These are phyloP conservation scores for Wallacemonas collosoma DNA, from an alignment of 208 protist genomes.

Conservation along the genomic window DNA sequence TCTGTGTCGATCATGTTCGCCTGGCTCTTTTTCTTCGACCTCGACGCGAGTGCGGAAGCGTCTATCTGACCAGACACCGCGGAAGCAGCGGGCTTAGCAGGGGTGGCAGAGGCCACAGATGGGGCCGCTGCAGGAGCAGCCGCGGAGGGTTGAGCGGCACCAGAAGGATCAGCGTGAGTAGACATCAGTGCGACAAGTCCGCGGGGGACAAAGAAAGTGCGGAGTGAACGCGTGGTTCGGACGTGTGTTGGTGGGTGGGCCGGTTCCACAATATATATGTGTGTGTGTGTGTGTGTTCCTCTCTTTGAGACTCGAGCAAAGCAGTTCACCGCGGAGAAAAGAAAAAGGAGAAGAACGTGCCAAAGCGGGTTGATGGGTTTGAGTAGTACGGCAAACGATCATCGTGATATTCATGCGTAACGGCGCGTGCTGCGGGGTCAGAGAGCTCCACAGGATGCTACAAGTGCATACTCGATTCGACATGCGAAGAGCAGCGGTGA, in stretches of 20 bases:
- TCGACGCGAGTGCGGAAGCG: slow-evolving; percentile 53
- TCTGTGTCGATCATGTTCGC: slow-evolving; percentile 88
- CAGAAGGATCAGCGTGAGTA: neutral
- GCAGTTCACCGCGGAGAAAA: neutral
- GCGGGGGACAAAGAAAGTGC: neutral
- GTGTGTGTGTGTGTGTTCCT: neutral
- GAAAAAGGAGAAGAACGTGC: slow-evolving; percentile 10
- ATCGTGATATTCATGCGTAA: too few relatives aligned
- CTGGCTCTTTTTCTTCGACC: slow-evolving; percentile 91
- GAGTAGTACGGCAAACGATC: neutral
- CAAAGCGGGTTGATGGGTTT: neutral
- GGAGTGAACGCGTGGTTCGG: slow-evolving; percentile 20
- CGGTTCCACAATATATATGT: neutral
- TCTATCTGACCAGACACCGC: slow-evolving; percentile 9
- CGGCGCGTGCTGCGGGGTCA: too few relatives aligned
- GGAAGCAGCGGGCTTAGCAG: too few relatives aligned
- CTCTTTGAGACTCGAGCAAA: neutral
- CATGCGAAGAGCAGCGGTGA: too few relatives aligned
- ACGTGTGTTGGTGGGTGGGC: slow-evolving; percentile 2
- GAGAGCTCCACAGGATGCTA: too few relatives aligned
- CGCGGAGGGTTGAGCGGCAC: slow-evolving; percentile 15
- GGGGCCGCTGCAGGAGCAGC: slow-evolving; percentile 37
- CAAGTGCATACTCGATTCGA: too few relatives aligned
- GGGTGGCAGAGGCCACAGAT: neutral
- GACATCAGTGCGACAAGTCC: slow-evolving; percentile 11